Percentiles rank a stretch among this genome's conserved stretches.
Conservation (phyloP, 768 basidiomycete genomes). For the Galerina sulciceps region DNA sequence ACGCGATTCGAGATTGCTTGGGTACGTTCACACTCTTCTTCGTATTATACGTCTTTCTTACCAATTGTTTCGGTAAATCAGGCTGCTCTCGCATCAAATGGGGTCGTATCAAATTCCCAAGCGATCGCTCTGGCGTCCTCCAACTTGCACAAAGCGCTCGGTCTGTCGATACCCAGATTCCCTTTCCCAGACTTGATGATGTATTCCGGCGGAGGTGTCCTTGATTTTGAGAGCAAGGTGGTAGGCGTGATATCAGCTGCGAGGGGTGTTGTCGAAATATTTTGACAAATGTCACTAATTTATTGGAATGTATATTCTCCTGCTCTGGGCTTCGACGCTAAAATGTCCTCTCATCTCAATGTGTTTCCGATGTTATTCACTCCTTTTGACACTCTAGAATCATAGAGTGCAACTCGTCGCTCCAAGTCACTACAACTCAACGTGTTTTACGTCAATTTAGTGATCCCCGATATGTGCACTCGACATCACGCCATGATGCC, state of each 20-base stretch:
- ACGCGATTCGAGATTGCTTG: conserved; percentile 68
- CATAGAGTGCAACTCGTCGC: no score
- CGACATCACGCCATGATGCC: no score
- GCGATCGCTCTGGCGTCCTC: conserved; percentile 46
- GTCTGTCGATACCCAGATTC: conserved; percentile 24
- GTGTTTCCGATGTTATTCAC: no score
- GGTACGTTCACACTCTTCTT: conserved; percentile 34
- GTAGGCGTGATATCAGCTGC: conserved; percentile 44
- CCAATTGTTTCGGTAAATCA: neutral
- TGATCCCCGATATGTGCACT: no score
- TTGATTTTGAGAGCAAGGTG: conserved; percentile 50
- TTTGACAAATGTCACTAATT: conserved; percentile 22
- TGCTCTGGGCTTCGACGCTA: no score
- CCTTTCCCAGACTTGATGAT: conserved; percentile 41
- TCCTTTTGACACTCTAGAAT: no score
- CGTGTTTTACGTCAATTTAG: no score
- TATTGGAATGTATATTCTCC: no score
- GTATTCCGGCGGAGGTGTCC: conserved; percentile 40
- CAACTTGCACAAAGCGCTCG: conserved; percentile 48
- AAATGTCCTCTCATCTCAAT: no score
- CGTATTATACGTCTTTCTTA: neutral
- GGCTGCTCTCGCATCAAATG: conserved; percentile 35
- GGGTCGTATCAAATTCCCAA: conserved; percentile 39
- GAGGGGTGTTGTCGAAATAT: conserved; percentile 38
- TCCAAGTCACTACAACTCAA: no score